These are phyloP conservation scores for Bolboschoenoplectus hybrid DNA, from an alignment of 202 grass and related monocot species.

Conservation along the genomic window DNA sequence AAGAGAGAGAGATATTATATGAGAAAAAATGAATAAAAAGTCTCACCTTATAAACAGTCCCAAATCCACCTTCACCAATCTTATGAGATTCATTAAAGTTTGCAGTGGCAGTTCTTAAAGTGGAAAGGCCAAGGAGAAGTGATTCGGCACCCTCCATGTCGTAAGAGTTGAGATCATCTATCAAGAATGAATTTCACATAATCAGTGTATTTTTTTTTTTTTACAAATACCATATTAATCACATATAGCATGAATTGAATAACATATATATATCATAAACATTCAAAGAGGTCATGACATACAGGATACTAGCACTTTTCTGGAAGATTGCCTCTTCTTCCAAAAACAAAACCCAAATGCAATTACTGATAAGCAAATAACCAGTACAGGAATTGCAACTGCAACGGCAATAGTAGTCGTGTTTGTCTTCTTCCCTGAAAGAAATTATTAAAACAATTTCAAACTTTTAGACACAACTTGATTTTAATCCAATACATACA, in stretches of 20 bases:
- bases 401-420: constrained; percentile 28
- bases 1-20: background rate
- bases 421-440: constrained; percentile 47
- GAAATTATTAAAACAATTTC: background rate
- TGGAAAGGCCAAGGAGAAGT: constrained; percentile 51
- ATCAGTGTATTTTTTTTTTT: background rate
- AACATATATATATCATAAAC: background rate
- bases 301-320: constrained; percentile 40
- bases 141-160: constrained; percentile 43
- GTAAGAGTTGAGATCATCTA: constrained; percentile 44
- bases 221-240: background rate
- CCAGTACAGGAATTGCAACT: constrained; percentile 43
- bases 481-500: background rate
- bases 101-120: constrained; percentile 45
- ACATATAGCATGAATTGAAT: background rate
- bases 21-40: background rate
- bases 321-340: constrained; percentile 37
- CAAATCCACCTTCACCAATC: constrained; percentile 70
- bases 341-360: constrained; percentile 38
- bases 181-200: background rate
- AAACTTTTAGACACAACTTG: background rate
- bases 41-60: constrained; percentile 67
- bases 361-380: background rate
- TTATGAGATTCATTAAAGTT: constrained; percentile 63
- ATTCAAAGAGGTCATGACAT: constrained; percentile 25